Percentiles rank a stretch among this genome's conserved stretches.
Conservation (phyloP, 1,284 basidiomycete species). For the Xanthoconium separans region DNA sequence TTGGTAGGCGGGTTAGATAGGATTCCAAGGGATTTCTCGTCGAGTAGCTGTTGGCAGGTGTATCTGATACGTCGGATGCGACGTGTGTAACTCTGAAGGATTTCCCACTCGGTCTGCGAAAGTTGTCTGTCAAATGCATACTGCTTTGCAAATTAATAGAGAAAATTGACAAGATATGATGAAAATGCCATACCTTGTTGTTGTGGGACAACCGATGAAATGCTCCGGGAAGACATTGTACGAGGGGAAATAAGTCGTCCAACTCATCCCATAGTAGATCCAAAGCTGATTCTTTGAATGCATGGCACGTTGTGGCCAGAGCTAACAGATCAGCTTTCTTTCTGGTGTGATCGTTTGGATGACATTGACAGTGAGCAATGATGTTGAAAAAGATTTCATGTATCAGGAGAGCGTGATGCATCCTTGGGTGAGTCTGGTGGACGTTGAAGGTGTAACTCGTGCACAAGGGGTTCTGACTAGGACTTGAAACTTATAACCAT, state of each 20-base stretch:
- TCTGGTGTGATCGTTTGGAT: too few species aligned
- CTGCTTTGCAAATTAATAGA: too few species aligned
- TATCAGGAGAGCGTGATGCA: background rate
- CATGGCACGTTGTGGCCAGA: background rate
- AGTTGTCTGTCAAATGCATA: background rate
- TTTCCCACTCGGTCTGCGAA: background rate
- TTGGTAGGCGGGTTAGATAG: too few species aligned
- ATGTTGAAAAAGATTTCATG: background rate
- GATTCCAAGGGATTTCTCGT: too few species aligned
- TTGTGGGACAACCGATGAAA: background rate
- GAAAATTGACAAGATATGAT: too few species aligned
- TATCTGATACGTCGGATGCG: background rate
- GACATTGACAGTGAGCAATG: background rate
- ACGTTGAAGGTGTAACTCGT: too few species aligned
- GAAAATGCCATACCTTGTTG: background rate
- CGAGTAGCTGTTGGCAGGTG: background rate
- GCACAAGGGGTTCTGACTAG: too few species aligned
- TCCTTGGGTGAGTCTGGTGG: background rate
- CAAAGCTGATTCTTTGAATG: background rate
- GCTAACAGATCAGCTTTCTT: background rate
- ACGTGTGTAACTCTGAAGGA: background rate
- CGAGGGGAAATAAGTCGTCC: background rate
- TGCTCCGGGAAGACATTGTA: background rate
- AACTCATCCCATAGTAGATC: background rate
- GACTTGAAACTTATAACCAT: too few species aligned